Evolutionary conservation across 345 rosid genomes (phyloP), one percentile per base, ranked within the genome.

Genomic region (Mallotus nudiflorus): DNA sequence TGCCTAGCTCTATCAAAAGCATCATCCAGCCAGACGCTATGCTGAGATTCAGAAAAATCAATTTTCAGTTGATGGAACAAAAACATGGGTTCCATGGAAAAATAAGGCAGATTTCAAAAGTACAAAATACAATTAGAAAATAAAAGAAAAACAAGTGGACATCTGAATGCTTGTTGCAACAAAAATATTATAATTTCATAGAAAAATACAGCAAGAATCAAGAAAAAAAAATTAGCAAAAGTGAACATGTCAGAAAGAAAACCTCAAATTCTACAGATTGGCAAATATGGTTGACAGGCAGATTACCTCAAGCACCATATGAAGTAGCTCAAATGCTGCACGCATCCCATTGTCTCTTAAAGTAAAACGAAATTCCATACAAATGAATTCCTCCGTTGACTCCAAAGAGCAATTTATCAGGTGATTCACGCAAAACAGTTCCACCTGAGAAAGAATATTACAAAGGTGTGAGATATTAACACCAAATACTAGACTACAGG

Each of bases 1-100:
- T 92, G 98, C 71, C 91, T 84, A 71, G 99, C 99, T 84, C 99
- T 83, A 75, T 96, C 99, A 84, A 96, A 96, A 68, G 99, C 99
- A 86, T 96, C 99, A 49, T 96, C 99, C 62, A 92, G 83, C 99
- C 99, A 96, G 76, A 96, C 96, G 71, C 97, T 92, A 81, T 87
- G 96, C 99, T 94, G 96, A 82, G 80, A 79, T 58, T 74, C 78
- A 82, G 66, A 57, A 83, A 75, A 50, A 78, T 14, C 52, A 71
- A 75, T 20, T 66, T 16, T 55, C 42, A 27, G 75, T 56, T 62
- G 31, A 70, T 20, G 39, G 61, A 37, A 64, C 28, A 4, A 42
- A 33, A 33, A 6, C 6, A 33, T 33, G 4, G 6, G 37, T 33
- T 33, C 37, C 6, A 33, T 33, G 6, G n/a, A 33, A 6, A 33